phyloP scores from a whole-genome alignment of 1,139 yeast genomes.

The Debaryomyces robertsiae region DNA sequence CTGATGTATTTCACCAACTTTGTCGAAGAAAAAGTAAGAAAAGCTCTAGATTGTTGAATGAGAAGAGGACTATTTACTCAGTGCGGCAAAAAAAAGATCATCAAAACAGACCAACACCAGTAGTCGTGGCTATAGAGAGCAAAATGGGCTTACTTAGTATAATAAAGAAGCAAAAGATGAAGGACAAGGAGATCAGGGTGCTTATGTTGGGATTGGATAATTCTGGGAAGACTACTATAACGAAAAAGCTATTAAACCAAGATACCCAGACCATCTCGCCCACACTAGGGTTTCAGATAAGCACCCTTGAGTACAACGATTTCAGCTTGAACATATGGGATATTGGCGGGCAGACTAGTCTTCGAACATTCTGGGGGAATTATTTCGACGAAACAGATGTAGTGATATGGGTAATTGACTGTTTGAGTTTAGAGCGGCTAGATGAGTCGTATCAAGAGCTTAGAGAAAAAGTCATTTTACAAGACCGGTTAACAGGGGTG shows the following conservation, averaged over 20 bases:
- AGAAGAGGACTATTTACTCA: neutral
- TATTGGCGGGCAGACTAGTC: conserved; percentile 81
- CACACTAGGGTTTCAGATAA: conserved; percentile 58
- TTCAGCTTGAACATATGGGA: conserved; percentile 66
- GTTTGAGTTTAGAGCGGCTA: conserved; percentile 60
- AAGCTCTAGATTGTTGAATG: too few species aligned
- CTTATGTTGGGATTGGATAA: conserved; percentile 84
- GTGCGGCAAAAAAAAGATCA: conserved; percentile 3
- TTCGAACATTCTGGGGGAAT: conserved; percentile 87
- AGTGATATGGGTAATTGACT: conserved; percentile 92
- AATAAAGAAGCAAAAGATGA: conserved; percentile 77
- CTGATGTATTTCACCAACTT: too few species aligned
- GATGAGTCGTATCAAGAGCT: conserved; percentile 68
- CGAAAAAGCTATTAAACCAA: conserved; percentile 61
- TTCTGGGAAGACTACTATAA: conserved; percentile 84
- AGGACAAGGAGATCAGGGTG: conserved; percentile 76
- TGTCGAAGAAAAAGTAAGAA: too few species aligned
- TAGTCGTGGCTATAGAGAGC: neutral
- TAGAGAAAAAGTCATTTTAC: conserved; percentile 55
- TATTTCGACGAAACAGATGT: conserved; percentile 86
- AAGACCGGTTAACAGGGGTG: conserved; percentile 71
- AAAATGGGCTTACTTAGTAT: conserved; percentile 83
- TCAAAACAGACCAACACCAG: neutral
- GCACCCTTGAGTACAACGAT: conserved; percentile 35
- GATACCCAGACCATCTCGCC: conserved; percentile 43